These are phyloP conservation scores for Xylaria sp. DNA, from an alignment of 2,329 filamentous ascomycete species.

Conservation along the genomic window DNA sequence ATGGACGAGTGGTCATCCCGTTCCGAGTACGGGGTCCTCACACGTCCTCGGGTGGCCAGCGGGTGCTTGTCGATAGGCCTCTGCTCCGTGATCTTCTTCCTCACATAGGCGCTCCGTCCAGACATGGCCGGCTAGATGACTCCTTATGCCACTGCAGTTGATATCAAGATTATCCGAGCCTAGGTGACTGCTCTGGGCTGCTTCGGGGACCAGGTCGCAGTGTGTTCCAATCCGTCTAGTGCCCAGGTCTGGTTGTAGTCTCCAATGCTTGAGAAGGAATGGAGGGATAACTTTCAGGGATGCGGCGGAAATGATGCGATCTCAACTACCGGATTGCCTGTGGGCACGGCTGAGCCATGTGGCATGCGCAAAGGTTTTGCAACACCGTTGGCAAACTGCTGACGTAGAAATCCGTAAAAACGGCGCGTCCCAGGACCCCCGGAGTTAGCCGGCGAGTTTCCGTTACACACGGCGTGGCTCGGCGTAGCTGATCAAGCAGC, in stretches of 20 bases:
- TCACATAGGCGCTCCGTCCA: slow-evolving; percentile 59
- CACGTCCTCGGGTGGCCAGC: slow-evolving; percentile 34
- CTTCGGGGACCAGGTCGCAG: no score
- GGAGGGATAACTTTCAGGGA: neutral
- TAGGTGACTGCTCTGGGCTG: neutral
- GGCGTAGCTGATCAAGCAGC: neutral
- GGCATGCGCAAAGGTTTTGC: neutral
- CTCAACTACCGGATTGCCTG: neutral
- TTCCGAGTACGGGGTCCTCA: slow-evolving; percentile 39
- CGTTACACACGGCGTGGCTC: neutral
- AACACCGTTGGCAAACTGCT: neutral
- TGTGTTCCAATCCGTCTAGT: neutral
- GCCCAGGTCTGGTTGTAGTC: neutral
- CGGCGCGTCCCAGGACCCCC: neutral
- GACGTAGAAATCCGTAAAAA: neutral
- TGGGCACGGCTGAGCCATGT: neutral
- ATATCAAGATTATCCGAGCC: neutral
- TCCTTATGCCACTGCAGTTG: neutral
- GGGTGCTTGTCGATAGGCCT: slow-evolving; percentile 39
- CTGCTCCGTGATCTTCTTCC: slow-evolving; percentile 59
- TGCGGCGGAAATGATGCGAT: neutral
- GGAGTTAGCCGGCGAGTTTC: neutral
- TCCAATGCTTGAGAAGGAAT: neutral
- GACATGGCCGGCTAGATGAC: slow-evolving; percentile 48
- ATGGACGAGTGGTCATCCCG: slow-evolving; percentile 43